A percentile compares a stretch with the other conserved stretches of the same genome.
Conservation (phyloP, 2,329 filamentous ascomycete species). For the Fusarium irregulare region DNA sequence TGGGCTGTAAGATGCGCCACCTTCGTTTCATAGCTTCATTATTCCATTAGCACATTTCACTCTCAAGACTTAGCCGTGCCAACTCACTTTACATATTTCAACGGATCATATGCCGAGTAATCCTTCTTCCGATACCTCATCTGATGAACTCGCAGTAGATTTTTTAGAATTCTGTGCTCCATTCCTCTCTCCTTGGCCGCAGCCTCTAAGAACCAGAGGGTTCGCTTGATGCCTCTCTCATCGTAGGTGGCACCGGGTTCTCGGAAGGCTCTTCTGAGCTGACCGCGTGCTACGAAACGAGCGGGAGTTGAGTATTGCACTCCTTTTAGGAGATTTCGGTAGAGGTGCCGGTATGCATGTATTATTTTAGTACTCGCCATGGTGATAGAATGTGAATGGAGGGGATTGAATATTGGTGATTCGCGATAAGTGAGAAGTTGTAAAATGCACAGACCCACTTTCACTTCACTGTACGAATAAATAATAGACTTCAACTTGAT, state of each 20-base stretch:
- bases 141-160: constrained; percentile 61
- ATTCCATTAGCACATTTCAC: constrained; percentile 6
- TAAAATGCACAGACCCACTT: constrained; percentile 27
- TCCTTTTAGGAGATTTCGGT: constrained; percentile 73
- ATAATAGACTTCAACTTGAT: background rate
- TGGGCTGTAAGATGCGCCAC: constrained; percentile 54
- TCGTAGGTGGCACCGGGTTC: constrained; percentile 60
- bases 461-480: background rate
- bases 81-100: constrained; percentile 45
- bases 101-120: constrained; percentile 14
- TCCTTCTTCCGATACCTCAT: constrained; percentile 23
- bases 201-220: constrained; percentile 75
- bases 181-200: constrained; percentile 72
- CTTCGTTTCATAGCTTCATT: constrained; percentile 32
- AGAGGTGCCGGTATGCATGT: constrained; percentile 76
- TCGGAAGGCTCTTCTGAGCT: constrained; percentile 70
- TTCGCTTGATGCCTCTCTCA: constrained; percentile 67
- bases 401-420: background rate
- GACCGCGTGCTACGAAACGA: constrained; percentile 70
- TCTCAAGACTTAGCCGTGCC: background rate
- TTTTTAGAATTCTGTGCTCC: constrained; percentile 79
- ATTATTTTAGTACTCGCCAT: constrained; percentile 59
- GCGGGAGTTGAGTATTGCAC: constrained; percentile 78
- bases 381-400: constrained; percentile 1
- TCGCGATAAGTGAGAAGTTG: background rate